Evolutionary conservation across 2,329 filamentous ascomycete genomes (phyloP), one percentile per base, ranked within the genome.

Genomic region (Clarireedia homoeocarpa): DNA sequence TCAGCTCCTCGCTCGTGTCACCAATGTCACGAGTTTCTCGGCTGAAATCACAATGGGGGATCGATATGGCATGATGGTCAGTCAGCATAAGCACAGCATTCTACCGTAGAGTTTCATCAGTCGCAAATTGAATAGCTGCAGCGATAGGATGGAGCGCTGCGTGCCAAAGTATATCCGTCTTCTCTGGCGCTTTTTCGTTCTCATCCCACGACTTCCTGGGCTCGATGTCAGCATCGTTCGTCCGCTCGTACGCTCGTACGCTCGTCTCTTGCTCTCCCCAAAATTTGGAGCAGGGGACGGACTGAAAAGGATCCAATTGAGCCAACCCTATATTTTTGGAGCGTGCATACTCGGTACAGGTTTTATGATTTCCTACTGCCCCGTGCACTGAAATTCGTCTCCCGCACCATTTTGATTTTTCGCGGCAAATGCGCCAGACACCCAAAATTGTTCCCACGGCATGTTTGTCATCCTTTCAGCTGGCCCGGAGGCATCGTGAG

Each of bases 1-100:
- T 57, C 48, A 57, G 55, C 55, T 57, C 30, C 3, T 34, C 9
- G 30, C 12, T 34, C 55, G 50, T 57, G 40, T 57, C 44, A 53
- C 50, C 50, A 17, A 39, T 53, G 26, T 53, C 55, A 53, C 36
- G 49, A 38, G 55, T 45, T 12, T 9, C 38, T 55, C 26, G 53
- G 46, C 36, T 42, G 34, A 40, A 24, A 50, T 50, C 23, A 48
- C 36, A n/a, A 45, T 51, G n/a, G 10, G 30, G 12, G 27, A 49
- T 47, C 20, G 45, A 36, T 42, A 51, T 27, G 24, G 48, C 42
- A 34, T 20, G 49, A 53, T 34, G 30, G 30, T 5, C 10, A 24
- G 38, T 47, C 48, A 51, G 24, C 24, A 47, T 56, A 40, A 52
- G 53, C 42, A 52, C 23, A 30, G 23, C 47, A 38, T 26, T 12